A percentile compares a stretch with the other conserved stretches of the same genome.
These are phyloP conservation scores for Tolypocladium nubicola DNA, from an alignment of 2,329 filamentous ascomycete genomes.

Conservation along the genomic window DNA sequence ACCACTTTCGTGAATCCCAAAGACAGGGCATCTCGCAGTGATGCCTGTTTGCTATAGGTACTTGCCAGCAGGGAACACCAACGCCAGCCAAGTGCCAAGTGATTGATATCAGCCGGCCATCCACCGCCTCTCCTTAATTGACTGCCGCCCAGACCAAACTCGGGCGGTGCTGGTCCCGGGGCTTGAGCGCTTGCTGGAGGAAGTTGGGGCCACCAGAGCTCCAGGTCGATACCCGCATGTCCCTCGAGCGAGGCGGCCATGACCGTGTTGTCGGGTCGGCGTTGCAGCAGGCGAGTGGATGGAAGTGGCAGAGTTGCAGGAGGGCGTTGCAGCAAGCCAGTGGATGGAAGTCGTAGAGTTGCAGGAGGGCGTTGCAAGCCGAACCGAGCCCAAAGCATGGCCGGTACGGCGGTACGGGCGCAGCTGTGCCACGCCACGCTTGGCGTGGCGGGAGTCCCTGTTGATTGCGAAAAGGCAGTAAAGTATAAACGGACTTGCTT, in stretches of 20 bases:
- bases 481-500: background rate
- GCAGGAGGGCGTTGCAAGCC: background rate
- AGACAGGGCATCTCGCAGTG: no score
- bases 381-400: background rate
- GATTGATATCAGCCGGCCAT: background rate
- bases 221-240: no score
- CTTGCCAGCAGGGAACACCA: background rate
- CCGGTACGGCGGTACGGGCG: background rate
- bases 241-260: no score
- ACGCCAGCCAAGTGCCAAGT: background rate
- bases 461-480: background rate
- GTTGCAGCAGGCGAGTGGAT: background rate
- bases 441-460: background rate
- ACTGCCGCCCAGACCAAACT: background rate
- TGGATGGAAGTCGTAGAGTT: background rate
- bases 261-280: background rate
- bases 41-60: no score
- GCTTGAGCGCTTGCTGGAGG: background rate
- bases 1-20: no score
- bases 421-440: background rate
- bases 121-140: no score
- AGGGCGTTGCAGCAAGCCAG: background rate
- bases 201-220: background rate
- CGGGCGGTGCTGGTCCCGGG: background rate
- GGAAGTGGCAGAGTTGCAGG: background rate